Conservation (phyloP, 2,329 filamentous ascomycete genomes). For the Colletotrichum gloeosporioides region DNA sequence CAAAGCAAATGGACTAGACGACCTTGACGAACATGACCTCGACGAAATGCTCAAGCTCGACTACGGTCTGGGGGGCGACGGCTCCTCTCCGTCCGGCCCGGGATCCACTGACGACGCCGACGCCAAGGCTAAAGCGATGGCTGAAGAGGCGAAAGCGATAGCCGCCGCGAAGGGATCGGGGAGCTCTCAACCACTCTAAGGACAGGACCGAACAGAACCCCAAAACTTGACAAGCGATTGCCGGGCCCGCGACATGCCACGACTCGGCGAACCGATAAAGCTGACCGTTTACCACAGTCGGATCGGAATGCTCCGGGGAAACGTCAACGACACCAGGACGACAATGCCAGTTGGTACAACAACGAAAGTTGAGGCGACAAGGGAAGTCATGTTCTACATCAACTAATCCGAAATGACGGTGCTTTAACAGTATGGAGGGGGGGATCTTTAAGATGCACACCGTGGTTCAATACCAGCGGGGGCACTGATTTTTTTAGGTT, state of each 20-base stretch:
- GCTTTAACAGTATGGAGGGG: background rate
- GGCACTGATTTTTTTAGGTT: background rate
- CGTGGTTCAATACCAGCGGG: background rate
- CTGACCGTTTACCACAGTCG: background rate
- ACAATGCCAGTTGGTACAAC: background rate
- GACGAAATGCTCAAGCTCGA: background rate
- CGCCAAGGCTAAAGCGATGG: slow-evolving; percentile 9
- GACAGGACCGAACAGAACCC: background rate
- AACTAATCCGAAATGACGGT: background rate
- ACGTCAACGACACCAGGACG: background rate
- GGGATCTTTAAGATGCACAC: background rate
- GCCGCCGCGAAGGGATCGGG: background rate
- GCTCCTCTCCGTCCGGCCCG: background rate
- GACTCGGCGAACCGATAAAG: background rate
- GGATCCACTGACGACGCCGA: background rate
- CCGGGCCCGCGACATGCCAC: background rate
- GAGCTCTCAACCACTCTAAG: background rate
- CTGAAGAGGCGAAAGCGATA: background rate
- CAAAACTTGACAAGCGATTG: background rate
- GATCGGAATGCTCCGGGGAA: background rate
- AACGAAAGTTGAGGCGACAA: background rate
- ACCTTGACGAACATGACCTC: background rate
- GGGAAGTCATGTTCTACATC: background rate
- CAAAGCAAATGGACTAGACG: background rate
- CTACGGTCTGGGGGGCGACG: background rate